These are phyloP conservation scores for Rhinocladiella similis DNA, from an alignment of 2,329 filamentous ascomycete genomes.

Conservation along the genomic window DNA sequence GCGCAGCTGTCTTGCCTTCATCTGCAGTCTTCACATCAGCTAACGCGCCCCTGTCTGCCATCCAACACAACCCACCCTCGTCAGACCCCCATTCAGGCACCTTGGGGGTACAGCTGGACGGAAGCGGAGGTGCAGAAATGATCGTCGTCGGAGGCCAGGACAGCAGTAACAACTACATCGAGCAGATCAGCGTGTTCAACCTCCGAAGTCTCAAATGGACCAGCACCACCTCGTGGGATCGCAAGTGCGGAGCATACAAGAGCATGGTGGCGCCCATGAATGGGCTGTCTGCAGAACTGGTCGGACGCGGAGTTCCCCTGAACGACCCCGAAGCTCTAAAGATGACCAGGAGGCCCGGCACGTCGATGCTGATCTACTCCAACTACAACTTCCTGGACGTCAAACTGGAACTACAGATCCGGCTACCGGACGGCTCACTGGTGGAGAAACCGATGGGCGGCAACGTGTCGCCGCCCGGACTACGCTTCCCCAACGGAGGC, in stretches of 20 bases:
- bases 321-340: conserved; percentile 16
- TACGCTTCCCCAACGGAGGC: conserved; percentile 93
- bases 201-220: conserved; percentile 94
- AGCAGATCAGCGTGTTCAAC: conserved; percentile 98
- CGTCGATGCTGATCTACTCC: conserved; percentile 91
- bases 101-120: conserved; percentile 85
- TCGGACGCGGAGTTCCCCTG: conserved; percentile 27
- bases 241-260: conserved; percentile 93
- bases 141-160: conserved; percentile 95
- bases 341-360: conserved; percentile 40
- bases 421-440: conserved; percentile 78
- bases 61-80: conserved; percentile 84
- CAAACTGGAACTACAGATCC: conserved; percentile 89
- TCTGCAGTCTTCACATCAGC: conserved; percentile 83
- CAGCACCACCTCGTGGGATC: conserved; percentile 79
- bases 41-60: conserved; percentile 78
- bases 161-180: conserved; percentile 97
- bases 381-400: conserved; percentile 99
- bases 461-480: conserved; percentile 80
- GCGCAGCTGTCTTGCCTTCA: conserved; percentile 87
- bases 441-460: conserved; percentile 88
- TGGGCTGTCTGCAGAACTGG: conserved; percentile 36
- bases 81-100: conserved; percentile 83
- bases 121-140: conserved; percentile 92
- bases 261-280: conserved; percentile 85